phyloP scores from a whole-genome alignment of 1,284 basidiomycete genomes.

The Marasmius fiardii region DNA sequence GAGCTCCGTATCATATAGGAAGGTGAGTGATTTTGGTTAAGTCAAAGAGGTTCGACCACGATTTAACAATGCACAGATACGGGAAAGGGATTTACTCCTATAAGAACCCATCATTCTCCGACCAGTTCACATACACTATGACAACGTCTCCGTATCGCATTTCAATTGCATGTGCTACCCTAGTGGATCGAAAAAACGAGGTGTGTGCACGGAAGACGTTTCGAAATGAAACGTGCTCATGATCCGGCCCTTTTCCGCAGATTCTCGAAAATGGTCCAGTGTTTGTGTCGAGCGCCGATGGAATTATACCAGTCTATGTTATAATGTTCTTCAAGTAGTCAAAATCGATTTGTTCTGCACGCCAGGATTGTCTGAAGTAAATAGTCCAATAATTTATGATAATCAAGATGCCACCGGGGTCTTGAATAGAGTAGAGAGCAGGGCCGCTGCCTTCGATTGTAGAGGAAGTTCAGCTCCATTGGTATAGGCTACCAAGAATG shows the following conservation, averaged over 20 bases:
- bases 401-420: conserved; percentile 2
- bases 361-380: not conserved
- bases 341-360: not conserved
- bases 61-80: conserved; percentile 30
- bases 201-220: conserved; percentile 5
- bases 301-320: conserved; percentile 44
- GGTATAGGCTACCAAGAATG: conserved; percentile 11
- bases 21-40: conserved; percentile 32
- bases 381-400: not conserved
- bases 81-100: conserved; percentile 61
- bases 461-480: not conserved
- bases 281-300: conserved; percentile 41
- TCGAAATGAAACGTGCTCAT: conserved; percentile 5
- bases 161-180: conserved; percentile 53
- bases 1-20: conserved; percentile 43
- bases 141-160: conserved; percentile 60
- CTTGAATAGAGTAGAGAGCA: conserved; percentile 1
- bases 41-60: no score
- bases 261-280: conserved; percentile 37
- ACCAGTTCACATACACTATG: conserved; percentile 55
- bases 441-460: not conserved
- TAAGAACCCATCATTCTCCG: conserved; percentile 49
- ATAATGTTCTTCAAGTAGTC: conserved; percentile 37
- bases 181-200: conserved; percentile 32
- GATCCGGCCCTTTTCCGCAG: conserved; percentile 19